A percentile compares a stretch with the other conserved stretches of the same genome.
Evolutionary conservation across 352 stramenopile species (phyloP).

Genomic region (Halophytophthora batemanensis): DNA sequence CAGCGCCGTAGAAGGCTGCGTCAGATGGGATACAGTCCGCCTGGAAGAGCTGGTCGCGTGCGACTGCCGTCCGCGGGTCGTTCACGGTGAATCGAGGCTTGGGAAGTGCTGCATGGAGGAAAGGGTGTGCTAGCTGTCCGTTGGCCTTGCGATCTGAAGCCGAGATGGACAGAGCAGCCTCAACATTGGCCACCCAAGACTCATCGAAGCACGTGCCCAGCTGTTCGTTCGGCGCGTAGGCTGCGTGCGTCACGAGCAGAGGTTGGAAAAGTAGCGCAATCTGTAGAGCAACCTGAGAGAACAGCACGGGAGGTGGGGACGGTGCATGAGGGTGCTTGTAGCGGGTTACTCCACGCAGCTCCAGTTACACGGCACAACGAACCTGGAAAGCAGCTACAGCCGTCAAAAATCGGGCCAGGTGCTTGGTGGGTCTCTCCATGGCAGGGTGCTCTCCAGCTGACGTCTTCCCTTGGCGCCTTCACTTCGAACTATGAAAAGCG

Average conservation of each 20-base stretch:
- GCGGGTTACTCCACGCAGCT: too few species aligned
- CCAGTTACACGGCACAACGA: too few species aligned
- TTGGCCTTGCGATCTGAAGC: constrained; percentile 15
- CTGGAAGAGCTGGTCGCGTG: constrained; percentile 26
- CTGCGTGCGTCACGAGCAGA: constrained; percentile 3
- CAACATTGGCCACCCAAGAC: constrained; percentile 25
- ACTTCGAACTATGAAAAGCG: too few species aligned
- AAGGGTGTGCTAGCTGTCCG: constrained; percentile 23
- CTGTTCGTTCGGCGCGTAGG: constrained; percentile 34
- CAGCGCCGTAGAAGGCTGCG: constrained; percentile 34
- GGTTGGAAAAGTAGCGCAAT: constrained; percentile 1
- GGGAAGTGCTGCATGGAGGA: constrained; percentile 31
- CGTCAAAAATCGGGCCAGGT: too few species aligned
- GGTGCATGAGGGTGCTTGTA: too few species aligned
- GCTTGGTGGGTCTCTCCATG: too few species aligned
- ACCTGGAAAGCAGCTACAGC: too few species aligned
- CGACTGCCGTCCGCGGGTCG: constrained; percentile 23
- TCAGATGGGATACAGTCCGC: constrained; percentile 18
- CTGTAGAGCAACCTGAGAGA: background rate
- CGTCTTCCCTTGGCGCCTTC: too few species aligned
- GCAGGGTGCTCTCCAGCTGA: too few species aligned
- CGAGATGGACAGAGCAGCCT: constrained; percentile 26
- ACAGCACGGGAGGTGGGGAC: too few species aligned
- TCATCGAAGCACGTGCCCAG: constrained; percentile 40
- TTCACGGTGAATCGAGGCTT: constrained; percentile 31